A percentile compares a stretch with the other conserved stretches of the same genome.
Conservation (phyloP, 768 basidiomycete species). For the Hypsizygus marmoreus region DNA sequence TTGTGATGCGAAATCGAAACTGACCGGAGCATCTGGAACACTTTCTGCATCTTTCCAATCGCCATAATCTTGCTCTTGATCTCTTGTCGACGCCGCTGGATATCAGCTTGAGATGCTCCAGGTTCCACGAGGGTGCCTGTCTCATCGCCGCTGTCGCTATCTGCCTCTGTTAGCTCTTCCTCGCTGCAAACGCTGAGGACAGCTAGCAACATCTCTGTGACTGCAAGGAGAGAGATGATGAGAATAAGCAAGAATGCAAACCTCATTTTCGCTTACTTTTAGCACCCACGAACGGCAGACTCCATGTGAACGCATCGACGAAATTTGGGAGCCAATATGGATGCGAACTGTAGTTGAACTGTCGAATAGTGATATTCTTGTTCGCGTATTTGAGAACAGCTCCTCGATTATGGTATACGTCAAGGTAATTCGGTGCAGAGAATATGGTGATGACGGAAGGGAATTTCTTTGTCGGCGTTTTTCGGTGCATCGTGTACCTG, state of each 20-base stretch:
- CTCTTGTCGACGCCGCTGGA: conserved; percentile 60
- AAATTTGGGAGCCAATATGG: conserved; percentile 97
- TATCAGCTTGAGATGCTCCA: conserved; percentile 39
- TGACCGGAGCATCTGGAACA: conserved; percentile 87
- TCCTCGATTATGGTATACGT: conserved; percentile 95
- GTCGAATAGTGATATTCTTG: conserved; percentile 94
- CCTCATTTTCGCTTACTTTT: conserved; percentile 67
- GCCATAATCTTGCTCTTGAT: conserved; percentile 96
- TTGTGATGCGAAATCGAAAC: conserved; percentile 24
- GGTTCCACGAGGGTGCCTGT: conserved; percentile 27
- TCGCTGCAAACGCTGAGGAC: conserved; percentile 92
- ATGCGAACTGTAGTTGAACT: conserved; percentile 79
- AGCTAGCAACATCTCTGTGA: conserved; percentile 97
- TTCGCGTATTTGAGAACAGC: conserved; percentile 97
- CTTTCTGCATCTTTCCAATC: conserved; percentile 87
- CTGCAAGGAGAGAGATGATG: conserved; percentile 38
- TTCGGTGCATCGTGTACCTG: conserved; percentile 92
- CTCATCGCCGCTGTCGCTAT: conserved; percentile 41
- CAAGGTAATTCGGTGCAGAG: conserved; percentile 95
- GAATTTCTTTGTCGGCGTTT: conserved; percentile 93
- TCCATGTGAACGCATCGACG: conserved; percentile 98
- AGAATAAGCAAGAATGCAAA: not conserved
- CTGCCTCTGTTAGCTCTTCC: conserved; percentile 79
- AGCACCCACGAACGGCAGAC: conserved; percentile 93
- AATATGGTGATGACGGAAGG: conserved; percentile 98